Base-by-base conservation (phyloP, 2,329 filamentous ascomycete genomes). In the Diaporthe ilicicola region DNA sequence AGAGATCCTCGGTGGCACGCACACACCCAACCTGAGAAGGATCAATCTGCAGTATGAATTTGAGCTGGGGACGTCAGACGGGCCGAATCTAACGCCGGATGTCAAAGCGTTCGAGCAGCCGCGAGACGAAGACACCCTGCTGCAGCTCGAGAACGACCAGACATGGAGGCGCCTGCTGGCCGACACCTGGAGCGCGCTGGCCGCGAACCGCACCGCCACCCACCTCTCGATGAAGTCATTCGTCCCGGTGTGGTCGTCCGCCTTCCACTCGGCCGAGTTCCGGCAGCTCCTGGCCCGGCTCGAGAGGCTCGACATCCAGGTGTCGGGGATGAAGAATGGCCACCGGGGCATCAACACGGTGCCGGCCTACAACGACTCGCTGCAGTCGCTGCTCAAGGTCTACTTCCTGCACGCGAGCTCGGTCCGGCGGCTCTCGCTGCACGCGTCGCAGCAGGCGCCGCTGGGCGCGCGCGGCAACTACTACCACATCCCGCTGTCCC, bases 91-190 rank as follows among this genome's bases (percentile, higher is more conserved):
- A n/a, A 64, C 68, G 50, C 62, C 44, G 15, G 71, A 70, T 10
- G 64, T 72, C 13, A 59, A 22, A n/a, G 61, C 66, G 39, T 72
- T 72, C 48, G 54, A 37, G 15, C 71, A 70, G 37, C 10, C 71
- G 5, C 70, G 62, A 27, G 71, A 72, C 24, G 71, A 72, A 42
- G 71, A 72, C 62, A 34, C 48, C 0, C 68, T 72, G 1, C 64
- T 70, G 22, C 71, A 72, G 64, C 56, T 72, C 22, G 71, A 72
- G 69, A 61, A 66, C 32, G 71, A 72, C 34, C 62, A 72, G n/a
- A 37, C 68, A 34, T 66, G 69, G 51, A n/a, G 71, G 34, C 71
- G 71, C 10, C 64, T 72, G 55, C 62, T 72, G 48, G 71, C 62
- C 22, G 68, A 72, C 22, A 56, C 68, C 19, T 72, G 71, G 71